Evolutionary conservation across 768 basidiomycete genomes (phyloP).

Genomic region (Lactifluus rugatus): DNA sequence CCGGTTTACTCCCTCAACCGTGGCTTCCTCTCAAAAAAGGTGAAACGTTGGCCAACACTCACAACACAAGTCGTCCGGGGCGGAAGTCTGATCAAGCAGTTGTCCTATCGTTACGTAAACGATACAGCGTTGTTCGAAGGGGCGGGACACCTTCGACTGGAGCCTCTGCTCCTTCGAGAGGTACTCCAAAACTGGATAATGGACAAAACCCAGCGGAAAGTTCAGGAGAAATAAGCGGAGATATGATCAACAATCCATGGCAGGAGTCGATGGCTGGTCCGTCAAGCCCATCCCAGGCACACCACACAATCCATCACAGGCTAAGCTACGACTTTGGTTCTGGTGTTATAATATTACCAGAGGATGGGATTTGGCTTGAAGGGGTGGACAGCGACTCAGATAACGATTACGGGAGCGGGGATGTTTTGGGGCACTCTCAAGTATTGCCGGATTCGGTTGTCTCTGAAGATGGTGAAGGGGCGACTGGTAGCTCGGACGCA

Average conservation of each 20-base stretch:
- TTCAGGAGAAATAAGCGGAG: slow-evolving; percentile 1
- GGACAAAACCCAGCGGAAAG: slow-evolving; percentile 1
- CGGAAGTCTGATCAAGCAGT: slow-evolving; percentile 47
- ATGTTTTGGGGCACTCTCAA: slow-evolving; percentile 22
- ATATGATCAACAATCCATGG: slow-evolving; percentile 45
- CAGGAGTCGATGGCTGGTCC: slow-evolving; percentile 37
- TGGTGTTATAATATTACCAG: slow-evolving; percentile 83
- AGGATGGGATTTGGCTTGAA: slow-evolving; percentile 48
- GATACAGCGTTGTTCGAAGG: slow-evolving; percentile 45
- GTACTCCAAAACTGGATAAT: slow-evolving; percentile 15
- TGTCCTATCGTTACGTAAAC: slow-evolving; percentile 71
- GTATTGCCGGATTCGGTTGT: slow-evolving; percentile 32
- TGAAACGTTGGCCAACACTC: slow-evolving; percentile 59
- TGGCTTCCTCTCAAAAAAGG: slow-evolving; percentile 90
- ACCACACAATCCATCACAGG: slow-evolving; percentile 38
- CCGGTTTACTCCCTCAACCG: slow-evolving; percentile 85
- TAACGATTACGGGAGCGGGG: slow-evolving; percentile 34
- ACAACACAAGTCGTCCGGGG: slow-evolving; percentile 30
- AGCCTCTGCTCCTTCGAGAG: neutral
- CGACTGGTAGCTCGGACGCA: slow-evolving; percentile 20
- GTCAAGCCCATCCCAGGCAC: slow-evolving; percentile 22
- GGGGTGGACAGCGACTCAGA: slow-evolving; percentile 38
- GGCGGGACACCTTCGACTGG: slow-evolving; percentile 18
- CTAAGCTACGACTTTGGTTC: slow-evolving; percentile 80
- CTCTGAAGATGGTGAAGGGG: slow-evolving; percentile 14